phyloP scores from a whole-genome alignment of 805 yeast species.

The Saccharomycopsis fibuligera region DNA sequence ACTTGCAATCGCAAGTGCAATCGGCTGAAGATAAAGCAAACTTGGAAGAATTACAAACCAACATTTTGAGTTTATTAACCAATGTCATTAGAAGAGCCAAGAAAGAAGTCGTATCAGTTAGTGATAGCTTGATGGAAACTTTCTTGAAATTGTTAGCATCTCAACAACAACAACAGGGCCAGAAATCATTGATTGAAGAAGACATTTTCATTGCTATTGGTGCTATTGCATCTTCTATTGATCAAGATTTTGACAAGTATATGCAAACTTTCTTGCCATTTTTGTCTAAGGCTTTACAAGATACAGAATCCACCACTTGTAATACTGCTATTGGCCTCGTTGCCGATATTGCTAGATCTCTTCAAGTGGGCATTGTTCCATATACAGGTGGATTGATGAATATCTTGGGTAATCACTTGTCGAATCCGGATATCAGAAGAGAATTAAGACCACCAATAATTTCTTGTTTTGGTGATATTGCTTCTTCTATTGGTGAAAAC shows the following conservation, averaged over 20 bases:
- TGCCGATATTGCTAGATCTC: constrained; percentile 88
- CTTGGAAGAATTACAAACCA: constrained; percentile 84
- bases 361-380: constrained; percentile 65
- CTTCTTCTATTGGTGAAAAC: constrained; percentile 73
- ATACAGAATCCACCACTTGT: constrained; percentile 78
- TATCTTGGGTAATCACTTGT: constrained; percentile 67
- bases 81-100: constrained; percentile 80
- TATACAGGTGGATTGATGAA: constrained; percentile 80
- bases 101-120: constrained; percentile 52
- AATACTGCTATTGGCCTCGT: constrained; percentile 90
- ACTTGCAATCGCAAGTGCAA: constrained; percentile 49
- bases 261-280: constrained; percentile 81
- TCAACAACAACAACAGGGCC: constrained; percentile 43
- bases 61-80: constrained; percentile 67
- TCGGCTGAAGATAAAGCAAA: constrained; percentile 66
- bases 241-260: constrained; percentile 62
- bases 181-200: constrained; percentile 79
- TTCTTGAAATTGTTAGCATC: constrained; percentile 63
- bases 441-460: constrained; percentile 83
- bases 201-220: constrained; percentile 90
- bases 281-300: constrained; percentile 69
- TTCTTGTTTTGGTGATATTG: constrained; percentile 94
- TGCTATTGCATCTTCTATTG: constrained; percentile 79
- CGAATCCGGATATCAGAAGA: constrained; percentile 59
- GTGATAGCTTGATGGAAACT: constrained; percentile 81